phyloP scores from a whole-genome alignment of 192 early-diverging fungal species.

The Rhizophagus sp. region DNA sequence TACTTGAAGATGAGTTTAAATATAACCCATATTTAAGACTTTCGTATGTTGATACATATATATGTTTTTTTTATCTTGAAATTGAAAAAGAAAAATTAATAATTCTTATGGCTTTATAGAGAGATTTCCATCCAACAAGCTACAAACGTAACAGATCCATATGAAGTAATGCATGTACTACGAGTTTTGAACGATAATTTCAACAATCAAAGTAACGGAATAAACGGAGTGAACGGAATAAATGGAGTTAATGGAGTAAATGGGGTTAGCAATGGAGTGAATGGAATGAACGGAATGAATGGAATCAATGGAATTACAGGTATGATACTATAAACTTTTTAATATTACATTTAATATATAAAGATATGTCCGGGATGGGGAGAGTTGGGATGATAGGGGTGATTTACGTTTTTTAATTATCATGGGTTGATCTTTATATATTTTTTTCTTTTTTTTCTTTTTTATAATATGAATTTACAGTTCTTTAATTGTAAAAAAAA shows the following conservation, averaged over 20 bases:
- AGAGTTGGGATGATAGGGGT: neutral
- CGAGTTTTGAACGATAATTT: slow-evolving; percentile 66
- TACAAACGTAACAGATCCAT: slow-evolving; percentile 60
- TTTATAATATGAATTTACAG: neutral
- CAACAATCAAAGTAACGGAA: slow-evolving; percentile 14
- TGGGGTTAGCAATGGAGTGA: too few relatives aligned
- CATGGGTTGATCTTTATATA: neutral
- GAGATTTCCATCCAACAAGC: slow-evolving; percentile 58
- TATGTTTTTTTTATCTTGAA: neutral
- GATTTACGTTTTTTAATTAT: neutral
- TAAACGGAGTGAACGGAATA: neutral
- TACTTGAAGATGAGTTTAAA: slow-evolving; percentile 80
- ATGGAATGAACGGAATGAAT: neutral
- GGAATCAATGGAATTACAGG: neutral
- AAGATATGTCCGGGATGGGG: neutral
- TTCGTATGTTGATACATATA: slow-evolving; percentile 34
- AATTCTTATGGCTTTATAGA: slow-evolving; percentile 26
- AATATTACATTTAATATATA: too few relatives aligned
- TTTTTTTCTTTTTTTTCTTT: neutral
- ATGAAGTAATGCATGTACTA: slow-evolving; percentile 72
- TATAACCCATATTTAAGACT: slow-evolving; percentile 93
- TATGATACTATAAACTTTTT: neutral
- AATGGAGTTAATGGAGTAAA: neutral
- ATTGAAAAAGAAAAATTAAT: neutral
- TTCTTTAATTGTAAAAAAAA: neutral